phyloP scores from a whole-genome alignment of 106 monocot genomes.

The Gastrodia elata region DNA sequence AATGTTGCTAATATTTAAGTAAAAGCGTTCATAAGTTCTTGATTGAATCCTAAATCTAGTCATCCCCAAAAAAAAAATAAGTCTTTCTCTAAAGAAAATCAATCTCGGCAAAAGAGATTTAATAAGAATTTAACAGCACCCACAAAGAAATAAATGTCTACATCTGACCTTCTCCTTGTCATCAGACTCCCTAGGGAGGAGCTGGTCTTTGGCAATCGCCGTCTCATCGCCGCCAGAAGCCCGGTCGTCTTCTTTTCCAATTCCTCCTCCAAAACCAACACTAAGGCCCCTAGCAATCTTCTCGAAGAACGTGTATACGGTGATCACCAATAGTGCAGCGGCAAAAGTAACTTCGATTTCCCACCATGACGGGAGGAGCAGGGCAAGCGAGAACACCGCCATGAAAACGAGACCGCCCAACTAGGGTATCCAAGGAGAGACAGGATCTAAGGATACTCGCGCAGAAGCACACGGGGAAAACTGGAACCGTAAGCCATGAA shows the following conservation, averaged over 20 bases:
- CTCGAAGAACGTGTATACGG: constrained; percentile 29
- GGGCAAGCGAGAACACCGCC: constrained; percentile 26
- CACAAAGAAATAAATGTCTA: background rate
- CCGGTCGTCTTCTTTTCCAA: constrained; percentile 1
- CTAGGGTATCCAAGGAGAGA: background rate
- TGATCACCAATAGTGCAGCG: constrained; percentile 45
- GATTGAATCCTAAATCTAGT: background rate
- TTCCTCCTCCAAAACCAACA: background rate
- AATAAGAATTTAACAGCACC: background rate
- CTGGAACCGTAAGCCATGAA: constrained; percentile 8
- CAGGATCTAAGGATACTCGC: constrained; percentile 12
- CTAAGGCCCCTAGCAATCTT: background rate
- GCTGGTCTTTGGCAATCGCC: background rate
- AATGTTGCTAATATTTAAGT: background rate
- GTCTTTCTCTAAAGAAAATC: background rate
- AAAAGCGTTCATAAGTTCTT: background rate
- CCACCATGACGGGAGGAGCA: constrained; percentile 62
- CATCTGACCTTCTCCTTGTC: constrained; percentile 54
- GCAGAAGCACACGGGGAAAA: background rate
- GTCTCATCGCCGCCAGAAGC: background rate
- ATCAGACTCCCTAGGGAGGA: constrained; percentile 21
- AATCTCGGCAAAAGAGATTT: background rate
- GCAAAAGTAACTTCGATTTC: constrained; percentile 61
- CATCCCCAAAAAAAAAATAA: background rate
- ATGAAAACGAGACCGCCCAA: background rate